Conservation (phyloP, 495 filamentous ascomycete species). For the Hypoxylon lienhwacheense region DNA sequence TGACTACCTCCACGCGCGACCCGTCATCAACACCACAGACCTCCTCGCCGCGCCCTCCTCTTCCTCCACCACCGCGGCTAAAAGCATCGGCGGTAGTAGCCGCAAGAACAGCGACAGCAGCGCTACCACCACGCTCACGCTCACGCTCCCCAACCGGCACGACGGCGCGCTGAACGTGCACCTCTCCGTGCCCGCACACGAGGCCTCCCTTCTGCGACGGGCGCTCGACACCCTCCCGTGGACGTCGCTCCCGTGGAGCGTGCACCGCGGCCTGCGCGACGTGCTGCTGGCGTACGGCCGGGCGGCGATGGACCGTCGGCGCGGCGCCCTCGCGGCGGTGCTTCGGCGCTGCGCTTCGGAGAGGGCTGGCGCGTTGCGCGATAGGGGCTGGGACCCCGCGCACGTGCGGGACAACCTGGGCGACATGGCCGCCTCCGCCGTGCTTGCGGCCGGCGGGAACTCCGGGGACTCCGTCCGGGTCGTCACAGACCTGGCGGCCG, state of each 20-base stretch:
- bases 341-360: slow-evolving; percentile 21
- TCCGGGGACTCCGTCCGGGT: slow-evolving; percentile 41
- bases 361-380: slow-evolving; percentile 14
- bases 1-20: slow-evolving; percentile 34
- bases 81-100: not conserved
- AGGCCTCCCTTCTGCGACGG: slow-evolving; percentile 19
- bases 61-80: not conserved
- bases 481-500: slow-evolving; percentile 26
- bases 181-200: slow-evolving; percentile 25
- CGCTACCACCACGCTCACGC: not conserved
- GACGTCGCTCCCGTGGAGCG: slow-evolving; percentile 41
- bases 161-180: slow-evolving; percentile 3
- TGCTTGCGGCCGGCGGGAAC: slow-evolving; percentile 38
- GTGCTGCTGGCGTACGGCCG: slow-evolving; percentile 38
- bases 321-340: slow-evolving; percentile 24
- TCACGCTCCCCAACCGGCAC: slow-evolving; percentile 18
- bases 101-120: not conserved
- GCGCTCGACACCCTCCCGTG: slow-evolving; percentile 42
- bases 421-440: slow-evolving; percentile 31
- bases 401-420: slow-evolving; percentile 38
- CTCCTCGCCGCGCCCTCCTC: not conserved
- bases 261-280: slow-evolving; percentile 42
- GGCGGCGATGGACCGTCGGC: slow-evolving; percentile 35
- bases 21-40: not conserved
- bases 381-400: slow-evolving; percentile 35